Conservation (phyloP, 306 rosid genomes). For the Pyrus communis region DNA sequence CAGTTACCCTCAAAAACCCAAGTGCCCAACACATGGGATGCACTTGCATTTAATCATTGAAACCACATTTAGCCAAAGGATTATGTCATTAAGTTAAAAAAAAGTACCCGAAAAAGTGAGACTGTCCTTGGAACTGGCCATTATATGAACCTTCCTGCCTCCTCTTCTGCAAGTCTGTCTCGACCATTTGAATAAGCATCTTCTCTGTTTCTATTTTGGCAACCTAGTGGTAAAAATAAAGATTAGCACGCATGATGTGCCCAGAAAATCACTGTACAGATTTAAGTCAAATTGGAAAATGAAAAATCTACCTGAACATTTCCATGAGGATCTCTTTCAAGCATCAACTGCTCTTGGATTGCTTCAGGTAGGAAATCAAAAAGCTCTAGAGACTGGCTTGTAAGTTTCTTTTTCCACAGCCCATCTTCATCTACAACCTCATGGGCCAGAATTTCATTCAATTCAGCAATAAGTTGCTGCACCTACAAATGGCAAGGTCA, state of each 20-base stretch:
- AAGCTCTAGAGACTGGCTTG: constrained; percentile 69
- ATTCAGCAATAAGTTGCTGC: constrained; percentile 84
- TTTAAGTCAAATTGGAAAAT: constrained; percentile 10
- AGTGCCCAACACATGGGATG: not conserved
- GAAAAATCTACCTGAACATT: constrained; percentile 72
- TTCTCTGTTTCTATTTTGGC: constrained; percentile 99
- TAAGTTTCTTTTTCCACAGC: constrained; percentile 86
- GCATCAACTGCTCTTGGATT: constrained; percentile 97
- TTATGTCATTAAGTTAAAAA: not conserved
- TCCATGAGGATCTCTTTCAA: constrained; percentile 99
- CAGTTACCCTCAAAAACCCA: not conserved
- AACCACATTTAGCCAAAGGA: not conserved
- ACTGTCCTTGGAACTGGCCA: constrained; percentile 68
- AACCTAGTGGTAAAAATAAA: constrained; percentile 43
- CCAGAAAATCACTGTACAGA: not conserved
- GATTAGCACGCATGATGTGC: not conserved
- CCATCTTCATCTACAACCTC: constrained; percentile 80
- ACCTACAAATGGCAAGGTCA: constrained; percentile 51
- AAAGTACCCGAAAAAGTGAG: constrained; percentile 95
- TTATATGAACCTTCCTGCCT: constrained; percentile 62
- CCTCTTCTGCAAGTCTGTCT: constrained; percentile 85
- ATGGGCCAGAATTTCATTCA: constrained; percentile 88
- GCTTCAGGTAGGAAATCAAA: constrained; percentile 90
- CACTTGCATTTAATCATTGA: not conserved
- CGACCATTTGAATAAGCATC: constrained; percentile 99